Evolutionary conservation across 2,329 filamentous ascomycete genomes (phyloP).

Genomic region (Cladobotryum protrusum): DNA sequence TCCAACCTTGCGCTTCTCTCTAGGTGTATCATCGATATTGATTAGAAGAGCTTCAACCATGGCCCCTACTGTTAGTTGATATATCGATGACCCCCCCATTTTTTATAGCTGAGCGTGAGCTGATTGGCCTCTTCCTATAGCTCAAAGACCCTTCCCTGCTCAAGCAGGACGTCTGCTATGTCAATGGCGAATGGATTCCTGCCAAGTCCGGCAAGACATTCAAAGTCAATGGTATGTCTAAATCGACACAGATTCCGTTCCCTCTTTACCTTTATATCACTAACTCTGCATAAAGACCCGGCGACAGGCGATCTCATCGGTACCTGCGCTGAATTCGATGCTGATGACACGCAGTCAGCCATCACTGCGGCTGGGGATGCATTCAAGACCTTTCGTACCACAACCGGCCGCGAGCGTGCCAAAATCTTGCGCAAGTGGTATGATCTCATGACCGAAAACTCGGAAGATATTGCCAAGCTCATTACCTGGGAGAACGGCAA

Average conservation of each 20-base stretch:
- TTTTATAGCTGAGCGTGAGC: not conserved
- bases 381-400: slow-evolving; percentile 62
- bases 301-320: slow-evolving; percentile 76
- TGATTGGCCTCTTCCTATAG: slow-evolving; percentile 31
- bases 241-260: not conserved
- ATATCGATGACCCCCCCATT: not conserved
- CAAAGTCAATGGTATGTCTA: slow-evolving; percentile 61
- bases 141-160: slow-evolving; percentile 76
- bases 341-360: slow-evolving; percentile 69
- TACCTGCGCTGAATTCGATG: slow-evolving; percentile 76
- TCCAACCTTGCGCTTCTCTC: slow-evolving; percentile 26
- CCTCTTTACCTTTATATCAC: not conserved
- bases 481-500: slow-evolving; percentile 92
- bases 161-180: slow-evolving; percentile 74
- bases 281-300: slow-evolving; percentile 53
- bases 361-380: slow-evolving; percentile 79
- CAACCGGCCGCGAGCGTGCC: slow-evolving; percentile 67
- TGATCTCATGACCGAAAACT: slow-evolving; percentile 70
- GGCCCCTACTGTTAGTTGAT: slow-evolving; percentile 35
- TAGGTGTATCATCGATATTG: slow-evolving; percentile 20
- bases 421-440: slow-evolving; percentile 75
- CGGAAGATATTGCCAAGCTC: slow-evolving; percentile 72
- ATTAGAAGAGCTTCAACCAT: slow-evolving; percentile 41
- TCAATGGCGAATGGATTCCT: slow-evolving; percentile 88
- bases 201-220: slow-evolving; percentile 88